Base-by-base conservation (phyloP, 2,329 filamentous ascomycete species). In the Chaetomiaceae sp. region DNA sequence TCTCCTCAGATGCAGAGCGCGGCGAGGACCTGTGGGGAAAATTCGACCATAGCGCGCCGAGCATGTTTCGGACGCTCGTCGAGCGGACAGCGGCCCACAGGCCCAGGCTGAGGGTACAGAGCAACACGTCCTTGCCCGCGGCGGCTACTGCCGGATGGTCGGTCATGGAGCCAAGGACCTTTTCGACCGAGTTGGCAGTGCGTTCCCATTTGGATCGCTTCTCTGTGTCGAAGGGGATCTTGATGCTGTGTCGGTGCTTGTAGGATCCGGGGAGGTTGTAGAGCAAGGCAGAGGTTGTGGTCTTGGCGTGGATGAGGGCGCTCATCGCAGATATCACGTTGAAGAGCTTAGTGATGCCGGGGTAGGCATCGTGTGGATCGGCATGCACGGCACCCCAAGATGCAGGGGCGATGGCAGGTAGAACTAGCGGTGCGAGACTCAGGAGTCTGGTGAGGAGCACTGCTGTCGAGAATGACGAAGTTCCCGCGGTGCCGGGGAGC, bases 121-220 rank as follows among this genome's bases (percentile, higher is more conserved):
- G 69, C 13, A 86, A 63, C 1, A 82, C 81, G 64, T 86, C 83
- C 66, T 76, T 77, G 5, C 76, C 79, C 0, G 78, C 77, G 16
- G 74, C 76, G 18, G 76, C 75, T 27, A 85, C 75, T 20, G 75
- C 77, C 0, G 82, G 81, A 62, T 86, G 80, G 48, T 78, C 78
- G 54, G 71, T 72, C 46, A 80, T 71, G 1, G 77, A 75, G 36
- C 72, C 75, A 23, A 78, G 69, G 11, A 79, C 66, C 62, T 70
- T 74, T 42, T 68, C 71, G 13, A 76, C 51, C 3, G 75, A 73
- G 21, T 68, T 75, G 11, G 72, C 71, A 44, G 70, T 72, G 20
- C 73, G 74, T 52, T 78, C 73, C 66, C 72, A 73, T 4, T 65
- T 67, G 23, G 69, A 71, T 13, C 69, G 69, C 56, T 75, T 68